Base-by-base conservation (phyloP, 2,329 filamentous ascomycete genomes). In the Acrocalymma vagum region DNA sequence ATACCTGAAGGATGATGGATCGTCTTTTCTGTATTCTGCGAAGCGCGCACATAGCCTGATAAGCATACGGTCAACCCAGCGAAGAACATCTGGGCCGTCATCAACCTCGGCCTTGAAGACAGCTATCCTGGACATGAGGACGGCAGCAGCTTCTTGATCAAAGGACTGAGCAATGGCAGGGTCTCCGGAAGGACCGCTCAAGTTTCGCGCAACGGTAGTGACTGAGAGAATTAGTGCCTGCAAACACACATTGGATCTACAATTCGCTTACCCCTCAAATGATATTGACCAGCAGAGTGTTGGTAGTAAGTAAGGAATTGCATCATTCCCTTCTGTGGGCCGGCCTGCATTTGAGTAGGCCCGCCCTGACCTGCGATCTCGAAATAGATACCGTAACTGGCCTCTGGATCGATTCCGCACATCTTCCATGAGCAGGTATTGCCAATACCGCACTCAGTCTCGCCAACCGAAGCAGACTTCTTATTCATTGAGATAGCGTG, bases 381-480 rank as follows among this genome's bases (percentile, higher is more conserved):
- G 60, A 97, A 99, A 74, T 97, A 99, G 50, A 99, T 82, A 47
- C 91, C 94, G 62, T 97, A 97, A 62, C 91, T 96, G 21, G 94
- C 85, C 39, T 85, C 87, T 9, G 94, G 94, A 60, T 97, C 92
- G 55, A 99, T 96, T 55, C 91, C 92, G 63, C 94, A 97, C 93
- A 99, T 96, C 75, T 99, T 99, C 94, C 94, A 99, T 3, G 92
- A 93, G 72, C 93, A 97, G 1, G 94, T 99, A 68, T 97, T 97
- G 53, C 94, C 94, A 59, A 99, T 96, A 63, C 94, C 94, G 61
- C 93, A 96, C 69, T 99, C 94, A 0, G 94, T 97, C 76, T 99
- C 94, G 37, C 94, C 94, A 9, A 99, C 94, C 2, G 91, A 96
- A 7, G 88, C 88, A 0, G 94, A 97, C 69, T 99, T 99, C 76